Conservation (phyloP, 2,329 filamentous ascomycete species). For the Rhynchosporium secalis region DNA sequence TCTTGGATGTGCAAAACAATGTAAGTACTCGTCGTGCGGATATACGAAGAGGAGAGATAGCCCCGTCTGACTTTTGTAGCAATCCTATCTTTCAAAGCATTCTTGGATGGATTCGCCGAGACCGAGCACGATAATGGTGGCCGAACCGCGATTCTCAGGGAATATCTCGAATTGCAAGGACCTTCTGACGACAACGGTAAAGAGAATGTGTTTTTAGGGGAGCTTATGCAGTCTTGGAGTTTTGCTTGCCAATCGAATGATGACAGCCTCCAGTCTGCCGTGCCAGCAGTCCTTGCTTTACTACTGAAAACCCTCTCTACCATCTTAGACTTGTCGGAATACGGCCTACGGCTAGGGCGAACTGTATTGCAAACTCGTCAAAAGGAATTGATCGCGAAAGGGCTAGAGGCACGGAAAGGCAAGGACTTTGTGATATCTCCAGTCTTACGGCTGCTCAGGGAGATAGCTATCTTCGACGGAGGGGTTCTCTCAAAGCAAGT, state of each 20-base stretch:
- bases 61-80: constrained; percentile 44
- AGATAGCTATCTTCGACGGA: constrained; percentile 83
- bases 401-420: constrained; percentile 74
- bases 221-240: constrained; percentile 86
- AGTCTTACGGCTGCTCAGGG: constrained; percentile 79
- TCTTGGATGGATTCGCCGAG: constrained; percentile 66
- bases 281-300: constrained; percentile 78
- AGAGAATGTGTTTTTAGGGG: constrained; percentile 65
- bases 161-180: constrained; percentile 63
- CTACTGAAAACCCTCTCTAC: constrained; percentile 76
- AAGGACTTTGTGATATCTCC: constrained; percentile 91
- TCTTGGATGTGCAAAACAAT: constrained; percentile 64
- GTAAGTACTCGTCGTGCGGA: constrained; percentile 39
- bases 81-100: constrained; percentile 67
- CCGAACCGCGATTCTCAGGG: constrained; percentile 61
- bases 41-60: background rate
- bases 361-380: constrained; percentile 80
- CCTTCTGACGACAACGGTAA: constrained; percentile 53
- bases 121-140: constrained; percentile 50
- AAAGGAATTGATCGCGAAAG: constrained; percentile 75
- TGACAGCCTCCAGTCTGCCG: constrained; percentile 76
- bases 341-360: constrained; percentile 77
- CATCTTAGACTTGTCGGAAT: constrained; percentile 70
- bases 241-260: constrained; percentile 78
- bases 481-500: constrained; percentile 76